phyloP scores from a whole-genome alignment of 257 asterid genomes.

The Voacanga thouarsii region DNA sequence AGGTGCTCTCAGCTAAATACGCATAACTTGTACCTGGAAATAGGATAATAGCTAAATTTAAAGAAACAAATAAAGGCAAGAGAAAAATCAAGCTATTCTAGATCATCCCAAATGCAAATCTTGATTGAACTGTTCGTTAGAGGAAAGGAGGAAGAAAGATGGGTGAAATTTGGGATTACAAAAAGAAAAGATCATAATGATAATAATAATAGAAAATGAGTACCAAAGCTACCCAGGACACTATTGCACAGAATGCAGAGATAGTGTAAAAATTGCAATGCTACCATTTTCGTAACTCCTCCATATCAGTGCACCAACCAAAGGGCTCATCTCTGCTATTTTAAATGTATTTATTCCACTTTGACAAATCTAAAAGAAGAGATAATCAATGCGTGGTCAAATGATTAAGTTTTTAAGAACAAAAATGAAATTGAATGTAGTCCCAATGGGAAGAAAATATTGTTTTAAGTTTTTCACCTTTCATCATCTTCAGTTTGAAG shows the following conservation, averaged over 20 bases:
- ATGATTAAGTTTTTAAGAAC: neutral
- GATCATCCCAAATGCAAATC: neutral
- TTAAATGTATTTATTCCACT: slow-evolving; percentile 45
- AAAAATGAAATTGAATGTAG: neutral
- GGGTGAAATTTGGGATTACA: too few species aligned
- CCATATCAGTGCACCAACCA: slow-evolving; percentile 22
- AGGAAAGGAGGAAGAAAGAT: neutral
- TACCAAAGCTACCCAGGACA: slow-evolving; percentile 36
- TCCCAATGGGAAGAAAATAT: neutral
- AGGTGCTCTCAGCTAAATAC: slow-evolving; percentile 32
- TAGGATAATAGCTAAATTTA: neutral
- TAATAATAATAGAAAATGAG: neutral
- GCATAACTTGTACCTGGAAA: slow-evolving; percentile 30
- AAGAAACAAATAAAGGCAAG: neutral
- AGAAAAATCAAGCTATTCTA: neutral
- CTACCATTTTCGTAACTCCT: slow-evolving; percentile 15
- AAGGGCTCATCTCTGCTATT: neutral
- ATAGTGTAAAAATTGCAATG: slow-evolving; percentile 26
- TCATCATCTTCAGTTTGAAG: slow-evolving; percentile 94
- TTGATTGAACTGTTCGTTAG: neutral
- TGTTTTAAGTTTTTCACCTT: slow-evolving; percentile 35
- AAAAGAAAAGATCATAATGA: too few species aligned
- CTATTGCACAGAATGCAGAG: slow-evolving; percentile 27
- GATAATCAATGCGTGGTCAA: neutral
- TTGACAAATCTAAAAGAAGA: slow-evolving; percentile 50